These are phyloP conservation scores for Lentinula sp. DNA, from an alignment of 768 basidiomycete species.

Conservation along the genomic window DNA sequence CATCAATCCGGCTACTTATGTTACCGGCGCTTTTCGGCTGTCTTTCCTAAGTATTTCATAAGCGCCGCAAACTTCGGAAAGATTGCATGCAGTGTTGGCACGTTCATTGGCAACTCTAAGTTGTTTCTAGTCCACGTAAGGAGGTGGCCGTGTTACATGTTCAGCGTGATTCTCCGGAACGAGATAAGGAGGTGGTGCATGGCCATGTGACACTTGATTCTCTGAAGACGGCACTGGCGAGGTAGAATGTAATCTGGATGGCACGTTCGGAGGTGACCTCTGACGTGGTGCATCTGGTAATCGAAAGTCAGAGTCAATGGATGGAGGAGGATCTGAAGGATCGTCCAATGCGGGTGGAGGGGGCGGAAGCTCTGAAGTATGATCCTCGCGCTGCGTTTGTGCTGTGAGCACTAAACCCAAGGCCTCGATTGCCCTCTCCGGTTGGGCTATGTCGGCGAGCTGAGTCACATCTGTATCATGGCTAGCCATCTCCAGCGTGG, in stretches of 20 bases:
- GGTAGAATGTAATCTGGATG: conserved; percentile 21
- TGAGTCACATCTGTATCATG: conserved; percentile 65
- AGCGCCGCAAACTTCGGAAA: no score
- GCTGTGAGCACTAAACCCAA: conserved; percentile 55
- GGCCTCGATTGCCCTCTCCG: conserved; percentile 48
- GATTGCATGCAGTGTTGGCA: no score
- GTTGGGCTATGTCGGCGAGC: conserved; percentile 51
- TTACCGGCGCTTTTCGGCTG: no score
- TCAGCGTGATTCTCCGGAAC: conserved; percentile 42
- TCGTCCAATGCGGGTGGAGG: conserved; percentile 83
- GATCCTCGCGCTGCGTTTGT: conserved; percentile 27
- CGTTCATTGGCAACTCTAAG: no score
- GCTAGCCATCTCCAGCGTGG: conserved; percentile 69
- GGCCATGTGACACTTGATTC: conserved; percentile 35
- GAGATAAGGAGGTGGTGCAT: conserved; percentile 79
- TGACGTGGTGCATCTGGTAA: conserved; percentile 34
- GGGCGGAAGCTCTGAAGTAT: conserved; percentile 46
- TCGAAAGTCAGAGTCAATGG: conserved; percentile 77
- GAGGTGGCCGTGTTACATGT: conserved; percentile 51
- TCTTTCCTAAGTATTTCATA: no score
- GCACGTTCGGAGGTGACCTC: conserved; percentile 26
- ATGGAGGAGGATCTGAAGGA: conserved; percentile 83
- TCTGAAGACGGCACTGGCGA: conserved; percentile 27
- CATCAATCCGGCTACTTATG: no score
- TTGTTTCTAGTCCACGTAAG: conserved; percentile 48